Conservation (phyloP, 768 basidiomycete species). For the Crucibulum laeve region DNA sequence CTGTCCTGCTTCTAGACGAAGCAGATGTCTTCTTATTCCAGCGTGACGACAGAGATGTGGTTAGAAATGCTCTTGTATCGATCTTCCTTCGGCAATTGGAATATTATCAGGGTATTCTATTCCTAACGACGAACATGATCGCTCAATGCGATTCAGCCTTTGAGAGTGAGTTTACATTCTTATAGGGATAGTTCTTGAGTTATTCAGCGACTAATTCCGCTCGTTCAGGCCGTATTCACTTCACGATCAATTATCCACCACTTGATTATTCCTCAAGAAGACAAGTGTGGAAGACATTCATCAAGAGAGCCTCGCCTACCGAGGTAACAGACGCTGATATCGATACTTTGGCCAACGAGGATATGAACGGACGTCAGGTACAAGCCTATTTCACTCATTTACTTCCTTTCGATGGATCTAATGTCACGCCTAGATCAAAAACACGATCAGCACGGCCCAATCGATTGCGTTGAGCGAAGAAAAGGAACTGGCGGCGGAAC, state of each 20-base stretch:
- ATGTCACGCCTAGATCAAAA: too few species aligned
- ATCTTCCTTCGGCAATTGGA: conserved; percentile 32
- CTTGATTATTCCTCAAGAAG: not conserved
- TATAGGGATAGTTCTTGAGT: too few species aligned
- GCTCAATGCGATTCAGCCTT: conserved; percentile 25
- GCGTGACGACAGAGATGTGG: conserved; percentile 15
- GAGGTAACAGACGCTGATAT: not conserved
- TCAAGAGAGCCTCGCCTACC: not conserved
- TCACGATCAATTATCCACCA: not conserved
- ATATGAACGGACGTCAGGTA: conserved; percentile 1
- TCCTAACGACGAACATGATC: conserved; percentile 28
- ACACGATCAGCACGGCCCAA: too few species aligned
- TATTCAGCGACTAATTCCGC: not conserved
- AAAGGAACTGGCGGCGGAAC: too few species aligned
- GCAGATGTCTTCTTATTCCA: conserved; percentile 28
- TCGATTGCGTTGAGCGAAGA: too few species aligned
- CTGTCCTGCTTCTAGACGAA: conserved; percentile 30
- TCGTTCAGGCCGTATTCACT: not conserved
- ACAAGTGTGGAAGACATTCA: not conserved
- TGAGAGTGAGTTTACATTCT: conserved; percentile 15
- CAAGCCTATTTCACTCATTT: not conserved
- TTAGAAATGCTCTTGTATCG: conserved; percentile 27
- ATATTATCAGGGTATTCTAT: conserved; percentile 31
- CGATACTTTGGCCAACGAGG: not conserved
- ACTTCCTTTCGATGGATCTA: too few species aligned